A percentile compares a stretch with the other conserved stretches of the same genome.
These are phyloP conservation scores for Verticillium klebahnii DNA, from an alignment of 2,329 filamentous ascomycete genomes.

Conservation along the genomic window DNA sequence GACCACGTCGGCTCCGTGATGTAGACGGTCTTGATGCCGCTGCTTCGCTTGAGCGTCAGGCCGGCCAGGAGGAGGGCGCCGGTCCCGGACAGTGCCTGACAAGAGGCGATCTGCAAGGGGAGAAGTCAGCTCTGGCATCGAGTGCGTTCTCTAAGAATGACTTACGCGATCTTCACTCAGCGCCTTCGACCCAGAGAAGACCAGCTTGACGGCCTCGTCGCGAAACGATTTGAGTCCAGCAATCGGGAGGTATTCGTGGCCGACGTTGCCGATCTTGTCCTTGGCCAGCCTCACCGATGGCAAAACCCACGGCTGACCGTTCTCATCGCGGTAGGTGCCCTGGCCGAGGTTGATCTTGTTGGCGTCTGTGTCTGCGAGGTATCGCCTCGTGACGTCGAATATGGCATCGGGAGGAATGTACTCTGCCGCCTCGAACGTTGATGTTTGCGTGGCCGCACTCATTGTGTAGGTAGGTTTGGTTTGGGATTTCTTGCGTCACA, in stretches of 20 bases:
- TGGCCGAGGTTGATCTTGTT: conserved; percentile 33
- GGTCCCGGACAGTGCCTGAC: conserved; percentile 35
- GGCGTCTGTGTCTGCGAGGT: conserved; percentile 20
- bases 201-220: conserved; percentile 23
- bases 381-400: conserved; percentile 28
- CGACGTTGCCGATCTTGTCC: conserved; percentile 12
- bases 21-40: conserved; percentile 22
- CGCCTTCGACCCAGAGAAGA: conserved; percentile 21
- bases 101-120: conserved; percentile 22
- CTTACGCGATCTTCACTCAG: conserved; percentile 23
- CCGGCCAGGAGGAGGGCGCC: conserved; percentile 32
- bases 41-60: conserved; percentile 22
- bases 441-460: conserved; percentile 3
- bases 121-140: neutral
- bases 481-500: neutral
- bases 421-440: conserved; percentile 16
- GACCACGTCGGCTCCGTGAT: conserved; percentile 36
- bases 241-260: conserved; percentile 34
- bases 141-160: neutral
- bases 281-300: conserved; percentile 27
- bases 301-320: conserved; percentile 31
- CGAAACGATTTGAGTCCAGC: conserved; percentile 25
- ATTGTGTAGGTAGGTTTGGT: neutral
- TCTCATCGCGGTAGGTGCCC: conserved; percentile 32
- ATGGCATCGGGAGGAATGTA: conserved; percentile 24